Evolutionary conservation across 2,329 filamentous ascomycete species (phyloP).

Genomic region (Leptographium wingfieldii): DNA sequence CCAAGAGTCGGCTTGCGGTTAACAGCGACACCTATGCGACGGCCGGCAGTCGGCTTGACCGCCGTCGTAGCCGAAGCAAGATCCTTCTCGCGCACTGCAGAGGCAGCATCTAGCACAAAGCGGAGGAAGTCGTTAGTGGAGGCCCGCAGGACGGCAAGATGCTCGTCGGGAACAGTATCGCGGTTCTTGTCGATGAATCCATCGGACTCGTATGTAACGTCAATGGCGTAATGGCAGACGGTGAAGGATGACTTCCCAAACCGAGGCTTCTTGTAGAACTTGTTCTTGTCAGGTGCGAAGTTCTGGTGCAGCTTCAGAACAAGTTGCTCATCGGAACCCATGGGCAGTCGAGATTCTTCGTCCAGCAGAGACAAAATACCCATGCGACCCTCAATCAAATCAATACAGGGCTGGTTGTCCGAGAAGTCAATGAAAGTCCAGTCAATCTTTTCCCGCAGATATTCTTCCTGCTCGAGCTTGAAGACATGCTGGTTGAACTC

Average conservation of each 20-base stretch:
- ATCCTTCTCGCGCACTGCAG: constrained; percentile 83
- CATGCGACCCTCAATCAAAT: constrained; percentile 93
- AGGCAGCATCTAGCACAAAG: constrained; percentile 73
- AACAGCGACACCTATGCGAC: constrained; percentile 81
- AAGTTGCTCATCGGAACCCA: constrained; percentile 95
- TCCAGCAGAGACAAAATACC: constrained; percentile 86
- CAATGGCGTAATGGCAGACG: constrained; percentile 94
- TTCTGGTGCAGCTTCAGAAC: constrained; percentile 94
- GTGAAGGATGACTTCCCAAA: constrained; percentile 98
- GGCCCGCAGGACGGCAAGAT: constrained; percentile 80
- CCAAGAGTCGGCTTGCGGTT: constrained; percentile 94
- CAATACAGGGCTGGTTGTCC: constrained; percentile 97
- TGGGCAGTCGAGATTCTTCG: constrained; percentile 90
- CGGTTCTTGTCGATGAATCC: constrained; percentile 99
- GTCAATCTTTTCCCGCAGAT: constrained; percentile 89
- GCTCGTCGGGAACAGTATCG: constrained; percentile 96
- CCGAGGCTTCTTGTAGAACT: constrained; percentile 96
- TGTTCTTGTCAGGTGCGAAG: constrained; percentile 79
- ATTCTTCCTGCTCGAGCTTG: constrained; percentile 97
- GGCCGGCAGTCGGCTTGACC: constrained; percentile 66
- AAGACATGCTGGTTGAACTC: constrained; percentile 99
- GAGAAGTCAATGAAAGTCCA: constrained; percentile 99
- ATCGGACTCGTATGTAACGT: constrained; percentile 97
- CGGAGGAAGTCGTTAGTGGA: constrained; percentile 78
- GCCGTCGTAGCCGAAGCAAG: constrained; percentile 48